Evolutionary conservation across 805 yeast genomes (phyloP).

Genomic region (Candida railenensis): DNA sequence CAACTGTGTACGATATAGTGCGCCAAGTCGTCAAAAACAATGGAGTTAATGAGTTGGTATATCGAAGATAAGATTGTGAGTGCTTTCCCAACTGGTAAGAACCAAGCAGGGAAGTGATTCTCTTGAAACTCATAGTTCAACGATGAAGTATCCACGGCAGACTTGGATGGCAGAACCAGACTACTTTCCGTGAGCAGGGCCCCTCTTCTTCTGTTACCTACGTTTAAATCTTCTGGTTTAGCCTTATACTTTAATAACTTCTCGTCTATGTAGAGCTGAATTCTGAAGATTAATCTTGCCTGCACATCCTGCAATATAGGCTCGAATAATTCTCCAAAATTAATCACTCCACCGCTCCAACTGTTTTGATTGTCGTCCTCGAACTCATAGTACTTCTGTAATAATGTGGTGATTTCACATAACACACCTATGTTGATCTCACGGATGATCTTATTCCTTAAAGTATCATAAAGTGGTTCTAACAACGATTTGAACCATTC

Average conservation of each 20-base stretch:
- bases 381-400: slow-evolving; percentile 65
- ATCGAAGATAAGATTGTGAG: slow-evolving; percentile 71
- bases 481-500: slow-evolving; percentile 62
- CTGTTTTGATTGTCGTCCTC: slow-evolving; percentile 42
- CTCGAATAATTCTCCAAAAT: slow-evolving; percentile 59
- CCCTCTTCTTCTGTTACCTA: slow-evolving; percentile 40
- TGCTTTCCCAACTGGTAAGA: slow-evolving; percentile 72
- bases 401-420: slow-evolving; percentile 71
- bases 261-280: slow-evolving; percentile 69
- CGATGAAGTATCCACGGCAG: not conserved
- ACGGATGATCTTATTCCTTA: slow-evolving; percentile 65
- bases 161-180: slow-evolving; percentile 8
- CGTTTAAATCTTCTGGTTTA: slow-evolving; percentile 62
- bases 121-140: slow-evolving; percentile 35
- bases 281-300: slow-evolving; percentile 74
- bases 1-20: slow-evolving; percentile 83
- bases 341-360: slow-evolving; percentile 21
- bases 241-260: slow-evolving; percentile 68
- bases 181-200: slow-evolving; percentile 3
- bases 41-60: slow-evolving; percentile 73
- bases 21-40: slow-evolving; percentile 85
- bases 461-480: slow-evolving; percentile 74
- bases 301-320: slow-evolving; percentile 79
- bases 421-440: slow-evolving; percentile 67
- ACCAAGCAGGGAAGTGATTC: slow-evolving; percentile 47